Evolutionary conservation across 495 filamentous ascomycete genomes (phyloP), one percentile per base, ranked within the genome.

Genomic region (Neurospora cerealis): DNA sequence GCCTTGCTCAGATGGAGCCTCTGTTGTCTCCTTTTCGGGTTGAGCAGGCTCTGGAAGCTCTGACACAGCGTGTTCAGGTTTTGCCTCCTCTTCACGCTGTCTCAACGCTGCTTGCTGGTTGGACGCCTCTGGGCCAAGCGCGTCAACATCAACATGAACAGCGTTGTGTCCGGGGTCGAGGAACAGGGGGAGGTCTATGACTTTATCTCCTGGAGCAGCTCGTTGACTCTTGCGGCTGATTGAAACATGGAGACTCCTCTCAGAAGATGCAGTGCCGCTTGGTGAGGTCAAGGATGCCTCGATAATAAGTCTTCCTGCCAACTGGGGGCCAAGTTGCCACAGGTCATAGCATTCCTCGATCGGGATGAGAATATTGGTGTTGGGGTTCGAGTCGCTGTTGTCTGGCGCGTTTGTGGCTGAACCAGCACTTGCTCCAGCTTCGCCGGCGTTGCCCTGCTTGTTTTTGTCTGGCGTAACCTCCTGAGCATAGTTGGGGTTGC

Each of bases 101-200:
- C 54, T 60, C 48, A 60, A 15, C 15, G 15, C 15, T 34, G 54
- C 28, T 19, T 66, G 54, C 54, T 19, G 24, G 5, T 66, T 28
- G 54, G 3, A 7, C 54, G 10, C 54, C 54, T 66, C 54, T 34
- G 24, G 13, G 28, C 24, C 28, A 7, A 74, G 71, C 5, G 37
- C 19, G 17, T 74, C 73, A 15, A 72, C 2, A 37, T 74, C 73
- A 21, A 74, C 70, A 41, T 74, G 73, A 3, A 74, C 28, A 38
- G 46, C 60, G 32, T 74, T 74, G 38, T 72, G 73, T 0, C 66
- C 73, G 11, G 69, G 44, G n/a, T 74, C 73, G 48, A 74, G 71
- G 38, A 66, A 74, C 13, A 74, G 44, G 8, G 73, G 73, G 11
- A 74, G 46, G 10, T 46, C 3, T 28, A 41, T 15, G 21, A 42